These are phyloP conservation scores for Apium graveolens DNA, from an alignment of 129 eudicot species.

Conservation along the genomic window DNA sequence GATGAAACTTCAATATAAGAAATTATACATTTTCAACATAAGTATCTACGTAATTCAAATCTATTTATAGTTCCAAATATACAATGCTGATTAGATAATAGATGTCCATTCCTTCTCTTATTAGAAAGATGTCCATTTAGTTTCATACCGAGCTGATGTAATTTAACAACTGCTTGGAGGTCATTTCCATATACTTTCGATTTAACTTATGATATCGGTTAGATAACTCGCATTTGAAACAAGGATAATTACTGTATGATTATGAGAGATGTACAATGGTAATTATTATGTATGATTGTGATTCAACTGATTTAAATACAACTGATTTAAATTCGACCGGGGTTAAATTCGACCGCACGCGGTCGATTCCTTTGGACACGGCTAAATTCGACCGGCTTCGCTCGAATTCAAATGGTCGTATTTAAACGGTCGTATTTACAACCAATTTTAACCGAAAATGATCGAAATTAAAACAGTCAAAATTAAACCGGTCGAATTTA, in stretches of 20 bases:
- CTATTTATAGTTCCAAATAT: neutral
- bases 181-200: neutral
- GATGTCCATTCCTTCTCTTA: too few relatives aligned
- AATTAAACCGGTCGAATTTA: too few relatives aligned
- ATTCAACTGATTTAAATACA: too few relatives aligned
- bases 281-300: neutral
- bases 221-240: neutral
- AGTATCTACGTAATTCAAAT: constrained; percentile 6
- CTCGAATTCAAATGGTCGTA: too few relatives aligned
- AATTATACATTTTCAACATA: constrained; percentile 51
- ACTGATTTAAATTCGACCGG: too few relatives aligned
- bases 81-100: neutral
- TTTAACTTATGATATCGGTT: neutral
- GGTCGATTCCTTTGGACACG: too few relatives aligned
- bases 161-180: neutral
- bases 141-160: neutral
- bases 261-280: neutral
- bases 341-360: too few relatives aligned
- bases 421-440: too few relatives aligned
- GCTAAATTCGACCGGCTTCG: too few relatives aligned
- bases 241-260: too few relatives aligned
- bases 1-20: constrained; percentile 44
- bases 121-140: neutral
- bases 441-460: too few relatives aligned
- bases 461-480: too few relatives aligned